These are phyloP conservation scores for Cercospora sojina DNA, from an alignment of 2,329 filamentous ascomycete species.

Conservation along the genomic window DNA sequence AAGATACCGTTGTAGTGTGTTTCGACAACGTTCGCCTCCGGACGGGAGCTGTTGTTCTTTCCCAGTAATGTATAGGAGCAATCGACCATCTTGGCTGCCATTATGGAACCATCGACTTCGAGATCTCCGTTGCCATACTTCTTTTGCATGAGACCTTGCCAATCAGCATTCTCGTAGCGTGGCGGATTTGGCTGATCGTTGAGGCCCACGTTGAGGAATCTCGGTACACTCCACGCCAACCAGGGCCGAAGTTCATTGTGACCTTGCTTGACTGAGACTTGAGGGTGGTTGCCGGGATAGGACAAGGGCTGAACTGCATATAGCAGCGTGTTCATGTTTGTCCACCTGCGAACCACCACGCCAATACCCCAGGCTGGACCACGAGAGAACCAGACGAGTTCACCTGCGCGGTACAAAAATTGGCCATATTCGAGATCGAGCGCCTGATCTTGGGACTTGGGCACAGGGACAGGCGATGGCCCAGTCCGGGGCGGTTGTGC, in stretches of 20 bases:
- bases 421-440: slow-evolving; percentile 49
- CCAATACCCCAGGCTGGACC: slow-evolving; percentile 56
- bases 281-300: slow-evolving; percentile 31
- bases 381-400: slow-evolving; percentile 58
- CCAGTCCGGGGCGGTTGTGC: slow-evolving; percentile 32
- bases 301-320: slow-evolving; percentile 44
- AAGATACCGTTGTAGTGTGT: slow-evolving; percentile 56
- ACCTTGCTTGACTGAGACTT: slow-evolving; percentile 45
- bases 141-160: slow-evolving; percentile 46
- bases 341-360: slow-evolving; percentile 50
- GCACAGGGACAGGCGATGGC: slow-evolving; percentile 43
- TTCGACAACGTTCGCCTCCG: slow-evolving; percentile 39
- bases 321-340: slow-evolving; percentile 27
- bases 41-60: slow-evolving; percentile 43
- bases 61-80: slow-evolving; percentile 56
- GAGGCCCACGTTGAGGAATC: slow-evolving; percentile 49
- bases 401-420: slow-evolving; percentile 55
- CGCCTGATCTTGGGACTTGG: slow-evolving; percentile 49
- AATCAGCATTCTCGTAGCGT: slow-evolving; percentile 53
- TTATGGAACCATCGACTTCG: slow-evolving; percentile 58
- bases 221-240: slow-evolving; percentile 58
- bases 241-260: slow-evolving; percentile 54
- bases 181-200: slow-evolving; percentile 41
- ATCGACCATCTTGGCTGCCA: slow-evolving; percentile 57
- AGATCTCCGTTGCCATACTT: slow-evolving; percentile 50